Conservation (phyloP, 805 yeast genomes). For the Saccharomycodes ludwigii region DNA sequence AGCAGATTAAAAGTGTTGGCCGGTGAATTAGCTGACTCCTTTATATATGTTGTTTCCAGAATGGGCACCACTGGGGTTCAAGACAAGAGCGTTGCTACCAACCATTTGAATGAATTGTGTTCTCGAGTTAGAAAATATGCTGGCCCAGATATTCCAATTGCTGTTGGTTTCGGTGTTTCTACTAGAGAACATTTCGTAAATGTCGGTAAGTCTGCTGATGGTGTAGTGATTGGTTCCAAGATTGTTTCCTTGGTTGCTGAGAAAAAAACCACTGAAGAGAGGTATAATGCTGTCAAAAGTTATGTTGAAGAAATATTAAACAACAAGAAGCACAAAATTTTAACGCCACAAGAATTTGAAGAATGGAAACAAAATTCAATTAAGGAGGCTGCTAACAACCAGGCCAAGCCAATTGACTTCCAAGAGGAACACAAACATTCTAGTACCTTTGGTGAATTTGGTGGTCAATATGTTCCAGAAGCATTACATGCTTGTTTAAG, state of each 20-base stretch:
- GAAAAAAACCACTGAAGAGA: constrained; percentile 38
- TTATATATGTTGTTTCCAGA: constrained; percentile 90
- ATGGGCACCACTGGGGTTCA: constrained; percentile 96
- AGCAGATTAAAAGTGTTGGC: constrained; percentile 71
- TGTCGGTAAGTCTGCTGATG: constrained; percentile 79
- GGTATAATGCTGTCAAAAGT: constrained; percentile 50
- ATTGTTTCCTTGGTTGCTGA: constrained; percentile 60
- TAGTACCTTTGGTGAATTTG: constrained; percentile 85
- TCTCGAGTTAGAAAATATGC: constrained; percentile 63
- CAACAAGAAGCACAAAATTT: constrained; percentile 30
- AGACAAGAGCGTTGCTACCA: constrained; percentile 40
- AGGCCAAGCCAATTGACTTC: constrained; percentile 20
- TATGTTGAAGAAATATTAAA: constrained; percentile 63
- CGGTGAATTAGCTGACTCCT: constrained; percentile 75
- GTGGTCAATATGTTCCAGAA: constrained; percentile 99
- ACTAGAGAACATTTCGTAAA: constrained; percentile 79
- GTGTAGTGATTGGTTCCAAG: constrained; percentile 92
- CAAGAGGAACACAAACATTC: constrained; percentile 55
- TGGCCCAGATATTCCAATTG: constrained; percentile 71
- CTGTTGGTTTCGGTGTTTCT: constrained; percentile 95
- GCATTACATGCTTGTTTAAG: constrained; percentile 81
- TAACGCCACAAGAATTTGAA: constrained; percentile 25
- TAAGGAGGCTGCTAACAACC: constrained; percentile 8
- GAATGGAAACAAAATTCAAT: constrained; percentile 22
- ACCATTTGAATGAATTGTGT: constrained; percentile 55